Percentiles rank a stretch among this genome's conserved stretches.
Evolutionary conservation across 257 asterid species (phyloP).

Genomic region (Solanum phureja): DNA sequence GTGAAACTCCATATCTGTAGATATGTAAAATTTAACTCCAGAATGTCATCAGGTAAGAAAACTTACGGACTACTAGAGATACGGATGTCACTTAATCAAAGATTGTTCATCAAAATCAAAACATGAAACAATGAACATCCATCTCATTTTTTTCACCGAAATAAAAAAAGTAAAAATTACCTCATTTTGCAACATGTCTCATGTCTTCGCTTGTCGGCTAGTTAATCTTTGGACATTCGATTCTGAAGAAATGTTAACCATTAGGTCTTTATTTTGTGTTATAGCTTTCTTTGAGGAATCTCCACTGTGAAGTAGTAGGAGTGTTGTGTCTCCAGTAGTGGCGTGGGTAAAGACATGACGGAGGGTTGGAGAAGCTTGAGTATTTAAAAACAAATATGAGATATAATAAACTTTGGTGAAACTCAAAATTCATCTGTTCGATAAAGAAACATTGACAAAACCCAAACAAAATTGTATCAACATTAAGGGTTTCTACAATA

Average conservation of each 20-base stretch:
- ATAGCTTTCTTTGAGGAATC: not conserved
- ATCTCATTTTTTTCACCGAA: not conserved
- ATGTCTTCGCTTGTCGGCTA: not conserved
- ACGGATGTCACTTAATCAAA: not conserved
- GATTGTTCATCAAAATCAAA: too few species aligned
- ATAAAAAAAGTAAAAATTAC: not conserved
- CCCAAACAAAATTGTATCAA: not conserved
- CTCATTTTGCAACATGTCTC: not conserved
- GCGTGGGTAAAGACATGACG: not conserved
- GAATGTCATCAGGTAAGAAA: not conserved
- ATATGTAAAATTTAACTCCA: not conserved
- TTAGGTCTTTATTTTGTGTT: not conserved
- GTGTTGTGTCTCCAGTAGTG: not conserved
- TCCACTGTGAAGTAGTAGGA: not conserved
- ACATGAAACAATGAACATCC: not conserved
- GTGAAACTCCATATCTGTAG: not conserved
- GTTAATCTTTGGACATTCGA: not conserved
- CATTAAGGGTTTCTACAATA: too few species aligned
- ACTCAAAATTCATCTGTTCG: not conserved
- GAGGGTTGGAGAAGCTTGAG: not conserved
- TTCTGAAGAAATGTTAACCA: too few species aligned
- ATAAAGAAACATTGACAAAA: not conserved
- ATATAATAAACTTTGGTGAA: not conserved
- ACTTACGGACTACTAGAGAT: not conserved
- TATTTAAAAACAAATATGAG: not conserved